Base-by-base conservation (phyloP, 2,329 filamentous ascomycete genomes). In the Aspergillus persii region DNA sequence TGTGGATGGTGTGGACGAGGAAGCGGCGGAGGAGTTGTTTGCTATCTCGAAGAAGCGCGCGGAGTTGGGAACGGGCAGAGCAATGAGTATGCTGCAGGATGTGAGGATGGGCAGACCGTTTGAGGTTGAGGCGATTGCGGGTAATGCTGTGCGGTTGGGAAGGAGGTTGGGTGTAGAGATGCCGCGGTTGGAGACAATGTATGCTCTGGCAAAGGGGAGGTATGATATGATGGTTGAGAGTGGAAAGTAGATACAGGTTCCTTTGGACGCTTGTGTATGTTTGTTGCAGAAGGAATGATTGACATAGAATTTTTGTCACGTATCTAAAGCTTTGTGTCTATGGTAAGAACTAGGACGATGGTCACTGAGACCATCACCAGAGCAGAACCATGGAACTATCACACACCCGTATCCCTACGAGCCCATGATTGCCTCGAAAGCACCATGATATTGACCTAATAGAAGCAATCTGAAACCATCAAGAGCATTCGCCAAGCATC, bases 61-160 rank as follows among this genome's bases (percentile, higher is more conserved):
- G 15, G 68, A 70, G 1, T 68, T 70, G 4, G 69, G 68, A 4
- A 56, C 61, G 3, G 80, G 79, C 0, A 75, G 79, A 3, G 78
- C 81, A 70, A 77, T 79, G 8, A 81, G 79, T 62, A 83, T 83
- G 81, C 63, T 82, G 53, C 76, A 79, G 15, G 81, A 83, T 69
- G 77, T 79, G 9, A 70, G 72, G 36, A 62, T 68, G 18, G 72
- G 71, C 1, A 69, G 79, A 27, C 68, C 71, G 6, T 79, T 81
- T 69, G 81, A 83, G 63, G 77, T 82, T 3, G 81, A 83, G 59
- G 80, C 80, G 0, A 82, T 84, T 54, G 61, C 83, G 7, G 81
- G 81, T 1, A 81, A 81, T 62, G 67, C 75, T 0, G 70, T 83
- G 4, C 70, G 74, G 49, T 65, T 80, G 59, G 81, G 74, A 1